Evolutionary conservation across 768 basidiomycete species (phyloP), one percentile per base, ranked within the genome.

Genomic region (Termitomyces sp.): DNA sequence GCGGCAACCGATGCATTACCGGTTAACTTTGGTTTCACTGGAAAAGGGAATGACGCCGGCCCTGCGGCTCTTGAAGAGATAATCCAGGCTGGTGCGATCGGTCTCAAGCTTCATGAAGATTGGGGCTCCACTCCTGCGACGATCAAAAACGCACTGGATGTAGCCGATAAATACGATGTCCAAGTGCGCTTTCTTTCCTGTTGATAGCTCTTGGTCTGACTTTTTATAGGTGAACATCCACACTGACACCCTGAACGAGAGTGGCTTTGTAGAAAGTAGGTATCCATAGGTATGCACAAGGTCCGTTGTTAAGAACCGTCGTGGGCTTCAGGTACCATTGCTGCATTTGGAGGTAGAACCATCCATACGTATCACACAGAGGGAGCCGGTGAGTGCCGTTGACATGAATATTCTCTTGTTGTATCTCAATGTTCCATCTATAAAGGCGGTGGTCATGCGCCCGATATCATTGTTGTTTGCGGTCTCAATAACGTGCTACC

Each of bases 331-430:
- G 92, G 80, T 54, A 98, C 96, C 0, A 91, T 98, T 53, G 83
- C 80, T 12, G 95, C 97, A 0, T 94, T 98, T 69, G 92, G 87
- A 2, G 82, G 81, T 2, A 83, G 95, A 22, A 95, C 94, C 0
- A 98, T 99, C 56, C 96, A 98, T 66, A 95, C 94, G 12, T 99
- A 98, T 68, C 97, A 98, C 66, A 94, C 86, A 0, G 96, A 98
- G 76, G 96, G 96, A 46, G 95, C 95, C 53, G 94, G 92, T 86
- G 55, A 52, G 67, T 58, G 64, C 56, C 38, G 24, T n/a, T 30
- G 26, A 36, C 26, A 30, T 30, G 52, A 33, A 6, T 46, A 24
- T 12, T 24, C 12, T 8, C 14, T 53, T 13, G 33, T 32, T 48
- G 28, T 30, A 35, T 38, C 53, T 56, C 57, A 30, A 30, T n/a